These are phyloP conservation scores for Graphium sp. DNA, from an alignment of 2,329 filamentous ascomycete species.

Conservation along the genomic window DNA sequence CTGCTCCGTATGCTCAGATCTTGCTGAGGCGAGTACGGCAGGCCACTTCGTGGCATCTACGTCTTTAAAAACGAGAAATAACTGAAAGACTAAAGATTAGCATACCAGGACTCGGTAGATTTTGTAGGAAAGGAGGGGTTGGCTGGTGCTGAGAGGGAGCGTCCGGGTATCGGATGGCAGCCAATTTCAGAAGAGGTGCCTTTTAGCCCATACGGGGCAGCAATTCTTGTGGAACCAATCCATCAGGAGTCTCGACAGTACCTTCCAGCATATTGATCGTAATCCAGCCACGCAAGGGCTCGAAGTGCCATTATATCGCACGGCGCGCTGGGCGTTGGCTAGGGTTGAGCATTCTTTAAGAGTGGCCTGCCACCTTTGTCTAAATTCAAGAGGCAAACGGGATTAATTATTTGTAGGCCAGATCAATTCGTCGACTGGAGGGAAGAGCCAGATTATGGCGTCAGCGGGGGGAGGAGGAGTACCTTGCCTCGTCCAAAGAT, in stretches of 20 bases:
- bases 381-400: conserved; percentile 2
- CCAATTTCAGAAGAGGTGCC: too few species aligned
- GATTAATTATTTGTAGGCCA: too few species aligned
- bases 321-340: conserved; percentile 44
- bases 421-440: too few species aligned
- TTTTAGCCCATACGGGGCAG: too few species aligned
- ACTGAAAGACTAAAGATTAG: too few species aligned
- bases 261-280: conserved; percentile 88
- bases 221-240: too few species aligned
- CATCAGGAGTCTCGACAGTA: too few species aligned
- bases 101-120: too few species aligned
- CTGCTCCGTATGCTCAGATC: conserved; percentile 57
- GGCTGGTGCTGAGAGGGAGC: too few species aligned
- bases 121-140: too few species aligned
- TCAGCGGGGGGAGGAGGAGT: conserved; percentile 8
- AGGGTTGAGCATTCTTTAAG: conserved; percentile 39
- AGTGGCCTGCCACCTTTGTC: conserved; percentile 47
- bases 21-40: conserved; percentile 46
- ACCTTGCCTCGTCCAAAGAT: conserved; percentile 20
- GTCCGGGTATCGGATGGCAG: too few species aligned
- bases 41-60: conserved; percentile 52
- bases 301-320: conserved; percentile 38
- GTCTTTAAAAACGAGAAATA: conserved; percentile 63
- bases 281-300: conserved; percentile 57
- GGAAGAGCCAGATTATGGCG: too few species aligned